Evolutionary conservation across 83 land plant genomes (phyloP), one percentile per base, ranked within the genome.

Genomic region (Larix sibirica): DNA sequence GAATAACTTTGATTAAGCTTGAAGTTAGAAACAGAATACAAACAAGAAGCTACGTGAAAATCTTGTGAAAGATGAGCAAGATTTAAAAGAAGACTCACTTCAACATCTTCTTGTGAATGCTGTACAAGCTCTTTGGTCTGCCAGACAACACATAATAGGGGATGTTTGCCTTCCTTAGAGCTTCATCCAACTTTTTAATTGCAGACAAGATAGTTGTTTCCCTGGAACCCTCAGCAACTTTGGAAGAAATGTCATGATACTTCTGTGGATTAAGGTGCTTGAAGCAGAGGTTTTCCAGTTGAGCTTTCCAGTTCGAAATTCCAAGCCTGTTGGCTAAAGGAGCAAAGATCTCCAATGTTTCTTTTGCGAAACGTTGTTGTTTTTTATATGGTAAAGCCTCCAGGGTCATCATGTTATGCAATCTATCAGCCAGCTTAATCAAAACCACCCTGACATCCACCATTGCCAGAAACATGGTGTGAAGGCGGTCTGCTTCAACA

Each of bases 401-500:
- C 77, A 97, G 79, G 2, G 99, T 97, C 89, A 91, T 90, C 99
- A 97, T 90, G 85, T 97, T 97, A 73, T 97, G 99, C 89, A 97
- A 84, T 66, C 99, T 86, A 86, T 97, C 99, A 16, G 99, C 99
- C 36, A 97, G 89, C 80, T 97, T 97, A 60, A 97, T 91, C 4
- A 97, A 91, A 3, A 97, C 99, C 61, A 96, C 99, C 44, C 99
- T 87, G 3, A 96, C 95, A 84, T 97, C 99, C 24, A 85, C 92
- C 99, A 97, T 97, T 16, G 98, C 98, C 63, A 97, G 87, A 65
- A 96, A 93, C 98, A 97, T 96, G 23, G 99, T 97, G 81, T 98
- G 95, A 76, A 97, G 73, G 10, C 97, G 87, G 79, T 96, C 98
- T 75, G 98, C 98, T 81, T 97, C 99, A 59, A 76, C 91, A 23